Conservation (phyloP, 768 basidiomycete genomes). For the Tylopilus subfusipes region DNA sequence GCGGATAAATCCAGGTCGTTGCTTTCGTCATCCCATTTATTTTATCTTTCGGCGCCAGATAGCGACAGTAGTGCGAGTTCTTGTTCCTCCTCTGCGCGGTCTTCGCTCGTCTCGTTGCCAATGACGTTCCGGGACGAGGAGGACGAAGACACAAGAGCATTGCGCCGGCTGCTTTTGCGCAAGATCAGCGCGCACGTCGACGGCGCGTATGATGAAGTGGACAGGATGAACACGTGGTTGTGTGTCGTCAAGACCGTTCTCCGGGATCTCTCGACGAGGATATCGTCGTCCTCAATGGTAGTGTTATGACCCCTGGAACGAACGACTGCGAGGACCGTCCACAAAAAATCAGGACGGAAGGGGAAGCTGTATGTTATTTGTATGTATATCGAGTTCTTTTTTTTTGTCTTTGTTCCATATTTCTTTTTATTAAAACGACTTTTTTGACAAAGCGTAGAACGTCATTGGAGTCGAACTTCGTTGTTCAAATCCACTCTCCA, state of each 20-base stretch:
- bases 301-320: slow-evolving; percentile 10
- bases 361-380: slow-evolving; percentile 31
- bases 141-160: slow-evolving; percentile 59
- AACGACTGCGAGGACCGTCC: not conserved
- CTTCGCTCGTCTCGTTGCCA: slow-evolving; percentile 44
- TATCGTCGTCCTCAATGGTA: slow-evolving; percentile 4
- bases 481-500: not conserved
- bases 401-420: slow-evolving; percentile 11
- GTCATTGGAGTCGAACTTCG: slow-evolving; percentile 3
- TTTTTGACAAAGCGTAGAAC: slow-evolving; percentile 1
- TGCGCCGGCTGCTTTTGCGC: slow-evolving; percentile 60
- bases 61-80: slow-evolving; percentile 9
- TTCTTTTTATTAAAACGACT: not conserved
- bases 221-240: slow-evolving; percentile 57
- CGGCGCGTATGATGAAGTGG: slow-evolving; percentile 61
- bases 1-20: not conserved
- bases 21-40: slow-evolving; percentile 7
- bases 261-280: slow-evolving; percentile 43
- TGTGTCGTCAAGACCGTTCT: slow-evolving; percentile 62
- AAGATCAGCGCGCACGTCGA: slow-evolving; percentile 59
- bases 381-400: slow-evolving; percentile 28
- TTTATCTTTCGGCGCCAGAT: slow-evolving; percentile 23
- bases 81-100: slow-evolving; percentile 28
- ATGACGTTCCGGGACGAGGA: slow-evolving; percentile 51
- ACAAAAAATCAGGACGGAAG: slow-evolving; percentile 2